Percentiles rank a stretch among this genome's conserved stretches.
Evolutionary conservation across 176 grass and related monocot genomes (phyloP).

Genomic region (Eremochloa ophiuroides): DNA sequence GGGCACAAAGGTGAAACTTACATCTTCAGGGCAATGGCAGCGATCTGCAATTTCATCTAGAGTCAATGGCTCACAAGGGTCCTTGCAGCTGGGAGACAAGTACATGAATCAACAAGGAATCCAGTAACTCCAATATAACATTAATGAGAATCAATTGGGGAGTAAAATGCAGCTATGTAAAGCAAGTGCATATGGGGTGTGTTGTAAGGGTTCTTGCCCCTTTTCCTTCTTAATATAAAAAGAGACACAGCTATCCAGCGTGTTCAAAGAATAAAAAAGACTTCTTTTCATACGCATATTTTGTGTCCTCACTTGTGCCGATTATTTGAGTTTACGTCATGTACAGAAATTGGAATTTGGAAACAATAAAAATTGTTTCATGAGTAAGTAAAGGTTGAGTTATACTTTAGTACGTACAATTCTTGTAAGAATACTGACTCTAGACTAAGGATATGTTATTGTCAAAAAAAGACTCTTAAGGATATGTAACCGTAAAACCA

Average conservation of each 20-base stretch:
- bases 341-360: neutral
- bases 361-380: neutral
- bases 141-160: constrained; percentile 5
- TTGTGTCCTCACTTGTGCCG: neutral
- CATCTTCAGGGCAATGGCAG: constrained; percentile 76
- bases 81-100: constrained; percentile 74
- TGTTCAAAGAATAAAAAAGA: neutral
- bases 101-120: constrained; percentile 3
- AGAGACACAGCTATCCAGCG: neutral
- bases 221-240: neutral
- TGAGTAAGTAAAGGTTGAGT: neutral
- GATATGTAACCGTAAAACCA: neutral
- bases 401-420: neutral
- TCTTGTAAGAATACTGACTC: neutral
- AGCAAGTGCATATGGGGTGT: neutral
- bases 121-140: neutral
- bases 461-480: too few species aligned
- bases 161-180: neutral
- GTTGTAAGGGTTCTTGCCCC: neutral
- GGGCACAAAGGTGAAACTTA: constrained; percentile 30
- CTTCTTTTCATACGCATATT: neutral
- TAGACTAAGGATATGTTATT: too few species aligned
- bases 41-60: constrained; percentile 86
- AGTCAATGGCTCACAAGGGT: constrained; percentile 77
- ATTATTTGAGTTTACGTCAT: neutral